These are phyloP conservation scores for Cyclaneusma minus DNA, from an alignment of 2,329 filamentous ascomycete genomes.

Conservation along the genomic window DNA sequence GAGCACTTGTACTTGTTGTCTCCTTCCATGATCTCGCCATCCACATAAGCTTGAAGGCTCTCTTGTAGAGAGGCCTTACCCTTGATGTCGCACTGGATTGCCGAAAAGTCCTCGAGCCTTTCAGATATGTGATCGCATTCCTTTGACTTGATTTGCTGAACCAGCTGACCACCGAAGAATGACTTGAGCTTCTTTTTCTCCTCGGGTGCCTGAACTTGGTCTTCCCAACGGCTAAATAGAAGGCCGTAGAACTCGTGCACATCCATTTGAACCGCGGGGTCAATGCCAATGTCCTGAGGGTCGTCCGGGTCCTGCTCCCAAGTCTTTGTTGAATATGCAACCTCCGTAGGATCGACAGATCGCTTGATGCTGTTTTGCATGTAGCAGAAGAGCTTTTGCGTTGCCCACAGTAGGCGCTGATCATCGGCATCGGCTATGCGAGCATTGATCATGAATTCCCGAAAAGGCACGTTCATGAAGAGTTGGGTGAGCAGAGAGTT, in stretches of 20 bases:
- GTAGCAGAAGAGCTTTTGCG: conserved; percentile 66
- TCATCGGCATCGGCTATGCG: conserved; percentile 34
- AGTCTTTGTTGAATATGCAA: conserved; percentile 64
- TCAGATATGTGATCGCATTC: conserved; percentile 92
- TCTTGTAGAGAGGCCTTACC: conserved; percentile 73
- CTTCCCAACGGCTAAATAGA: conserved; percentile 81
- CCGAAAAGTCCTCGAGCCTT: conserved; percentile 76
- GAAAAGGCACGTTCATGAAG: conserved; percentile 87
- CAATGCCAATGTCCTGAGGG: conserved; percentile 67
- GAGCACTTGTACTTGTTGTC: conserved; percentile 98
- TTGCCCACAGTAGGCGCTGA: conserved; percentile 59
- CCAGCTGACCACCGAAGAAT: conserved; percentile 82
- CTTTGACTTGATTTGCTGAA: conserved; percentile 90
- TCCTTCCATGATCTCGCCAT: conserved; percentile 92
- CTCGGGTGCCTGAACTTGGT: conserved; percentile 52
- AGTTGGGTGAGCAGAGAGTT: conserved; percentile 90
- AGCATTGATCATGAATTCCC: conserved; percentile 64
- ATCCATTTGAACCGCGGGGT: conserved; percentile 88
- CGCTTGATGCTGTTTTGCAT: conserved; percentile 74
- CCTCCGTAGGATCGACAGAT: conserved; percentile 54
- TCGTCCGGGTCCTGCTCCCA: too few species aligned
- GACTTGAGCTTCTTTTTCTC: conserved; percentile 60
- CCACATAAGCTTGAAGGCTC: conserved; percentile 86
- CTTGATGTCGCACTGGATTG: conserved; percentile 92
- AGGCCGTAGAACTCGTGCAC: conserved; percentile 96